A percentile compares a stretch with the other conserved stretches of the same genome.
These are phyloP conservation scores for Rhynchospora pubera DNA, from an alignment of 176 grass and related monocot genomes.

Conservation along the genomic window DNA sequence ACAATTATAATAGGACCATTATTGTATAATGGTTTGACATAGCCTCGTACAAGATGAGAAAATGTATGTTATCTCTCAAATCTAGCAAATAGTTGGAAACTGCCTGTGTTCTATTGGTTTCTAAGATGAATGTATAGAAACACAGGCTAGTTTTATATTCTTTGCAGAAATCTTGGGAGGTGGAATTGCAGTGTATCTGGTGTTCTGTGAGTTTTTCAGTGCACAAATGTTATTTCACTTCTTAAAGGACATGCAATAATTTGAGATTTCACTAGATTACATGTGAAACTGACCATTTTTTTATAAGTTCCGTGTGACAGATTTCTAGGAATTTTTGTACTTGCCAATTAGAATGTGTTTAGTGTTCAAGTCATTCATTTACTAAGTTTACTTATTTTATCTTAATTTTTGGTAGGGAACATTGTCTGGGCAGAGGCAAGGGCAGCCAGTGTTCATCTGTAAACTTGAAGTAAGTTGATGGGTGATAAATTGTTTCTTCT, in stretches of 20 bases:
- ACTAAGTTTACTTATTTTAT: slow-evolving; percentile 3
- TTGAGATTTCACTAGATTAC: neutral
- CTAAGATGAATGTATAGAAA: neutral
- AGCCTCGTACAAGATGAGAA: neutral
- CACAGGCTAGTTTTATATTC: neutral
- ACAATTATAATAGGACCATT: neutral
- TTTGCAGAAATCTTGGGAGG: neutral
- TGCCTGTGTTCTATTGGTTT: neutral
- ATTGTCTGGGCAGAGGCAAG: slow-evolving; percentile 90
- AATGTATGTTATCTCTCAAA: neutral
- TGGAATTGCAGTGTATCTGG: neutral
- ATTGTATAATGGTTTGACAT: neutral
- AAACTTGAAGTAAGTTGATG: slow-evolving; percentile 91
- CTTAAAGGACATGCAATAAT: neutral
- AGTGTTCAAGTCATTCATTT: neutral
- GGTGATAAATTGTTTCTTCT: neutral
- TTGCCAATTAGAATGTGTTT: slow-evolving; percentile 15
- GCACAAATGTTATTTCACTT: neutral
- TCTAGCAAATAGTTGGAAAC: neutral
- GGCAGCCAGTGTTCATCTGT: slow-evolving; percentile 96
- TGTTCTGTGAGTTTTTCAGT: neutral
- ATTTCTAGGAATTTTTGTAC: neutral
- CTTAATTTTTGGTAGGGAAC: slow-evolving; percentile 58
- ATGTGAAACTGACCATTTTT: neutral
- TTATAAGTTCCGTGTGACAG: neutral